These are phyloP conservation scores for Phytophthora pini DNA, from an alignment of 352 stramenopile species.

Conservation along the genomic window DNA sequence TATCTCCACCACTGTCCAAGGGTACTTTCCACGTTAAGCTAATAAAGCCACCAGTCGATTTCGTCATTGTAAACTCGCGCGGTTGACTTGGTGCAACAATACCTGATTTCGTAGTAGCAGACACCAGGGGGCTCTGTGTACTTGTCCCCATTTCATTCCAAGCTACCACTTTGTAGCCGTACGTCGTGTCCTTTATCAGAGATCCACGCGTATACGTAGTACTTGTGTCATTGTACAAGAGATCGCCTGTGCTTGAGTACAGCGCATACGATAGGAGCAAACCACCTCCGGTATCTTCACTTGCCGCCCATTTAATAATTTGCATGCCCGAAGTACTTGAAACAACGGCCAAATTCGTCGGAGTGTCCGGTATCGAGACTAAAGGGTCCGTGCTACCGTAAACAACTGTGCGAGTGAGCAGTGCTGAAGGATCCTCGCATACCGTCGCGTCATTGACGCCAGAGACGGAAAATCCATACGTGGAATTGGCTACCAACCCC, in stretches of 20 bases:
- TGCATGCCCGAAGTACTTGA: constrained; percentile 53
- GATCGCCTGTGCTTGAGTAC: constrained; percentile 25
- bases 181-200: constrained; percentile 46
- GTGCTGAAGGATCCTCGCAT: constrained; percentile 35
- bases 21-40: constrained; percentile 46
- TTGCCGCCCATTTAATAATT: constrained; percentile 44
- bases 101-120: constrained; percentile 23
- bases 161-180: constrained; percentile 49
- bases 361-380: constrained; percentile 42
- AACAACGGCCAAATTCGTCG: constrained; percentile 36
- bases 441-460: constrained; percentile 63
- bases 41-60: constrained; percentile 49
- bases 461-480: constrained; percentile 62
- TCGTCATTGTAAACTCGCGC: constrained; percentile 19
- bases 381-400: constrained; percentile 40
- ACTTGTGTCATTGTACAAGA: constrained; percentile 54
- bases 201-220: constrained; percentile 45
- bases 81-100: constrained; percentile 41
- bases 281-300: constrained; percentile 49
- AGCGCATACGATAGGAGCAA: constrained; percentile 44
- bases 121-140: constrained; percentile 17
- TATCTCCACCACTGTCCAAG: constrained; percentile 51
- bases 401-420: constrained; percentile 37
- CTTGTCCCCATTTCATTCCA: constrained; percentile 57
- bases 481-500: constrained; percentile 50